Evolutionary conservation across 2,329 filamentous ascomycete species (phyloP), one percentile per base, ranked within the genome.

Genomic region (Claviceps capensis): DNA sequence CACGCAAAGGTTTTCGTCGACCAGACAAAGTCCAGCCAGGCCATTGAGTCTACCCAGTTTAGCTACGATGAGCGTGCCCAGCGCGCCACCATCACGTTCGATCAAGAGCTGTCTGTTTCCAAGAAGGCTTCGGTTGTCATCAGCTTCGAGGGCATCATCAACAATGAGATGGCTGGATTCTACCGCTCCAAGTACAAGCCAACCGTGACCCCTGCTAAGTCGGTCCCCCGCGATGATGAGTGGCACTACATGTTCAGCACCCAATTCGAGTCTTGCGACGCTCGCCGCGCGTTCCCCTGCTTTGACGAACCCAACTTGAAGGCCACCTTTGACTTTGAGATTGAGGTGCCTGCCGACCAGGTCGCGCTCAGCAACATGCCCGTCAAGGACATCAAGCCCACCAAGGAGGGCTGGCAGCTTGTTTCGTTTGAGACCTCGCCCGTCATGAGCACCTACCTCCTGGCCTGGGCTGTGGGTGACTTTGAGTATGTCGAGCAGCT

Each of bases 261-360:
- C 48, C 93, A 98, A 67, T 98, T 98, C 64, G 93, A 98, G 74
- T 85, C 90, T 46, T 95, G 89, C 63, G 93, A 98, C 70, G 93
- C 93, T 55, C 85, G 93, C 58, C 79, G 90, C 59, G 91, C 93
- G 8, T 96, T 98, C 71, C 93, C 93, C 47, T 98, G 93, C 72
- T 97, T 97, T 63, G 93, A 98, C 64, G 93, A 98, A 72, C 93
- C 93, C 43, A 95, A 95, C 63, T 78, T 97, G 57, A 98, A 98
- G 72, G 88, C 93, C 11, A 91, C 89, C 2, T 97, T 96, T 63
- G 90, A 96, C 67, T 86, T 98, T 54, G 79, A 89, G 62, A 85
- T 98, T 56, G 91, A 97, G 71, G 79, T 96, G 47, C 91, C 93
- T 16, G 83, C 85, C 47, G 88, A 91, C 59, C 85, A 93, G 68